Evolutionary conservation across 805 yeast genomes (phyloP), one percentile per base, ranked within the genome.

Genomic region (Nakazawaea wickerhamii): DNA sequence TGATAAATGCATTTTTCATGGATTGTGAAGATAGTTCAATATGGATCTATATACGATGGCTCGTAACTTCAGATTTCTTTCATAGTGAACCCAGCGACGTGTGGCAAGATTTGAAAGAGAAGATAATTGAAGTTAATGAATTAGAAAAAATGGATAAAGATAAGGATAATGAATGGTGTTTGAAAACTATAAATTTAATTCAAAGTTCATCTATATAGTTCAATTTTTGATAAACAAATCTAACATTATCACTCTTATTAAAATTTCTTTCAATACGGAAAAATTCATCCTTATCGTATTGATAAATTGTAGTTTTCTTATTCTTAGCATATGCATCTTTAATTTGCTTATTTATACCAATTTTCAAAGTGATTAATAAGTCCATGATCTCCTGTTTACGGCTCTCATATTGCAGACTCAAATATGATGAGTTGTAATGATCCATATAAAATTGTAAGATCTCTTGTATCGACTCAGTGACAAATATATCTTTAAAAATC

Each of bases 21-120:
- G 98, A 93, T 58, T 90, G 95, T 0, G 91, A 86, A 41, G 99
- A 93, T 56, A 90, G 95, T 34, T 85, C 96, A 0, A 84, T 87
- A 0, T 93, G 98, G 97, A 70, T 84, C 2, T 93, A 90, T 57
- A 70, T 87, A 45, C 75, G 80, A 40, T 93, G 98, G 98, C 66
- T 91, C 18, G 55, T 77, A 6, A 66, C 71, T 5, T 71, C 71
- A 28, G 59, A 58, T 10, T 61, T 73, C 31, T 26, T 64, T 76
- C 27, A 54, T 57, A 21, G 5, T 43, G 47, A 41, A 8, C 6
- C 20, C 5, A 13, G 15, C 4, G 54, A 59, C 1, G 40, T 65
- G 17, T 68, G 84, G 1, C 55, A 85, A 9, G 47, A 61, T 1
- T 78, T 84, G 38, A 58, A 77, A 7, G 47, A 53, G 1, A 68